A percentile compares a stretch with the other conserved stretches of the same genome.
Conservation (phyloP, 2,329 filamentous ascomycete genomes). For the Hypoxylon sp. region DNA sequence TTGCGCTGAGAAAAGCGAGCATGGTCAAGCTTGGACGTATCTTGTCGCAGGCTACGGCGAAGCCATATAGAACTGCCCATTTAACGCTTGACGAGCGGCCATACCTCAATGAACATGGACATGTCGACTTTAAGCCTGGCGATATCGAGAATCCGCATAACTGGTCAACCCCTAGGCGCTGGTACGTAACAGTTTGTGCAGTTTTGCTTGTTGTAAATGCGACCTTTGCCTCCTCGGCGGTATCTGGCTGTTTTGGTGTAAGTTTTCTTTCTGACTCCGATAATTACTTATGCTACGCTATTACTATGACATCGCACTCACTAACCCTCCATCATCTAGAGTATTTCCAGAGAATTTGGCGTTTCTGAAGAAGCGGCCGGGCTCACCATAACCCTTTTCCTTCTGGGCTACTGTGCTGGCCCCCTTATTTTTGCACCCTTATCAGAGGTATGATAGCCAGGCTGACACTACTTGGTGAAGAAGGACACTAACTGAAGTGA, state of each 20-base stretch:
- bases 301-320: conserved; percentile 16
- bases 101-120: conserved; percentile 64
- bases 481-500: not conserved
- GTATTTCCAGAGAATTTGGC: conserved; percentile 62
- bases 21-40: conserved; percentile 62
- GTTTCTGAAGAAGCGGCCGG: conserved; percentile 64
- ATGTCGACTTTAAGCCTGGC: conserved; percentile 64
- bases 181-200: conserved; percentile 59
- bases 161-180: conserved; percentile 61
- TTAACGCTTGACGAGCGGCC: conserved; percentile 56
- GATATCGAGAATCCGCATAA: conserved; percentile 68
- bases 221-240: conserved; percentile 66
- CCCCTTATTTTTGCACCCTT: conserved; percentile 71
- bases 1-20: conserved; percentile 20
- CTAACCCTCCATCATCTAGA: conserved; percentile 55
- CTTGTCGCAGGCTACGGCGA: conserved; percentile 66
- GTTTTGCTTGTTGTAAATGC: conserved; percentile 68
- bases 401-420: conserved; percentile 71
- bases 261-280: conserved; percentile 36
- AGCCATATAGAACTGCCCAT: conserved; percentile 64
- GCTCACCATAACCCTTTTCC: conserved; percentile 68
- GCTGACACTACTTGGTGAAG: not conserved
- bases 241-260: conserved; percentile 55
- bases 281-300: not conserved
- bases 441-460: conserved; percentile 58